Conservation (phyloP, 2,329 filamentous ascomycete genomes). For the Nigrospora osmanthi region DNA sequence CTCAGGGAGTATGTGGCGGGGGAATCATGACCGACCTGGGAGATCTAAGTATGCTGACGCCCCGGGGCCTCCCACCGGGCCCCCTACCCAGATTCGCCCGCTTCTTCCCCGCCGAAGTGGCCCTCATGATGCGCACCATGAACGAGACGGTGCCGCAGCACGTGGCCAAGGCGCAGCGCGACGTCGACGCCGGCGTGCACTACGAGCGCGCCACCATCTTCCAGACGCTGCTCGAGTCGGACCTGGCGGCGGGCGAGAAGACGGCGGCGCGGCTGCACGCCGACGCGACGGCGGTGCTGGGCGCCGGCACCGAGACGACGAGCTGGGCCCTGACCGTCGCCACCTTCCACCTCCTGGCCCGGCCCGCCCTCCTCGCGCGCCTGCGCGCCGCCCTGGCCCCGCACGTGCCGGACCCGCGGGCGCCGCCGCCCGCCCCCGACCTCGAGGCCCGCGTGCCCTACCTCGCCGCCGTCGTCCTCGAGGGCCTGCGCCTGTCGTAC, state of each 20-base stretch:
- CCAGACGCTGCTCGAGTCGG: conserved; percentile 9
- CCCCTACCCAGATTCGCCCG: conserved; percentile 6
- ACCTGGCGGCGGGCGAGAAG: conserved; percentile 9
- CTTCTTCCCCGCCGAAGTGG: conserved; percentile 11
- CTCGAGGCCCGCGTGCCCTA: conserved; percentile 30
- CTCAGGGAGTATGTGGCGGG: too few species aligned
- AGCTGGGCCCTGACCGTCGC: conserved; percentile 22
- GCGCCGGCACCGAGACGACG: conserved; percentile 22
- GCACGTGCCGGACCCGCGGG: conserved; percentile 15
- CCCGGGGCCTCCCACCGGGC: not conserved
- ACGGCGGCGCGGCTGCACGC: conserved; percentile 6
- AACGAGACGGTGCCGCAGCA: conserved; percentile 9
- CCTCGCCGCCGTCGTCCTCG: conserved; percentile 26
- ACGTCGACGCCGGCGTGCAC: conserved; percentile 6
- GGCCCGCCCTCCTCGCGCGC: conserved; percentile 19
- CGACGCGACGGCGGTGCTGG: conserved; percentile 13
- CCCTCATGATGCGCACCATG: conserved; percentile 9
- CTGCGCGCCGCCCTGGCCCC: conserved; percentile 20
- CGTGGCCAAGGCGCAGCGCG: conserved; percentile 5
- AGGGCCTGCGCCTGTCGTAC: conserved; percentile 26
- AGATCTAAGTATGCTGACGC: not conserved
- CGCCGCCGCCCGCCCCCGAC: conserved; percentile 17
- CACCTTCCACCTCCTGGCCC: conserved; percentile 24
- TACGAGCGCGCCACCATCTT: conserved; percentile 12
- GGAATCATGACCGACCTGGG: not conserved